These are phyloP conservation scores for Jatropha multifida DNA, from an alignment of 441 rosid species.

Conservation along the genomic window DNA sequence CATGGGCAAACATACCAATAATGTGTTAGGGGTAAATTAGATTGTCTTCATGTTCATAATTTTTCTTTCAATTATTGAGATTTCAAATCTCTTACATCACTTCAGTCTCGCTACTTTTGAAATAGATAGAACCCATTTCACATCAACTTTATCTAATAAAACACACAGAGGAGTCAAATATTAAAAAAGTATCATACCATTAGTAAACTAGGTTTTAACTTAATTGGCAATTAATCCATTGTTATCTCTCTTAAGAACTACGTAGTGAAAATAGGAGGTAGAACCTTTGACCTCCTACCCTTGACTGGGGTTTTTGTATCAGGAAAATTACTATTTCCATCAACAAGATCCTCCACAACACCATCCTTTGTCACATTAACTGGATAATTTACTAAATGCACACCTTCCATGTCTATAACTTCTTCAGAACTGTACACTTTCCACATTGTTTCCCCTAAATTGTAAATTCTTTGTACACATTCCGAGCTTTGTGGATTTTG, in stretches of 20 bases:
- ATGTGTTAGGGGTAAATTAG: too few species aligned
- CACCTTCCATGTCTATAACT: constrained; percentile 68
- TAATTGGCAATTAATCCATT: neutral
- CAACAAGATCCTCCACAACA: constrained; percentile 42
- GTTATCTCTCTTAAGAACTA: constrained; percentile 15
- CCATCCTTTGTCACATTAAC: constrained; percentile 57
- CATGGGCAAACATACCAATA: too few species aligned
- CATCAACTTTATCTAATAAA: too few species aligned
- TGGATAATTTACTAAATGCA: constrained; percentile 71
- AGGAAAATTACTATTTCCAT: constrained; percentile 51
- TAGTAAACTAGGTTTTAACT: neutral
- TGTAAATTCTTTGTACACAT: constrained; percentile 50
- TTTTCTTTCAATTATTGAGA: neutral
- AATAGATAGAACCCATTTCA: neutral
- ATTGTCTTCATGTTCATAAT: neutral
- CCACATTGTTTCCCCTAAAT: constrained; percentile 75
- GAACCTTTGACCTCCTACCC: constrained; percentile 66
- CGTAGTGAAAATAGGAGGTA: constrained; percentile 68
- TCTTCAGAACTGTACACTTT: constrained; percentile 57
- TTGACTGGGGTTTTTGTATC: constrained; percentile 68
- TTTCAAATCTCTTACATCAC: neutral
- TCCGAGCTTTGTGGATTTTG: constrained; percentile 52
- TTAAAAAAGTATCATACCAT: neutral
- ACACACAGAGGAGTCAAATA: neutral
- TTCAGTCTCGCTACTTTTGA: neutral